phyloP scores from a whole-genome alignment of 2,329 filamentous ascomycete species.

The Alternaria tenuissima region DNA sequence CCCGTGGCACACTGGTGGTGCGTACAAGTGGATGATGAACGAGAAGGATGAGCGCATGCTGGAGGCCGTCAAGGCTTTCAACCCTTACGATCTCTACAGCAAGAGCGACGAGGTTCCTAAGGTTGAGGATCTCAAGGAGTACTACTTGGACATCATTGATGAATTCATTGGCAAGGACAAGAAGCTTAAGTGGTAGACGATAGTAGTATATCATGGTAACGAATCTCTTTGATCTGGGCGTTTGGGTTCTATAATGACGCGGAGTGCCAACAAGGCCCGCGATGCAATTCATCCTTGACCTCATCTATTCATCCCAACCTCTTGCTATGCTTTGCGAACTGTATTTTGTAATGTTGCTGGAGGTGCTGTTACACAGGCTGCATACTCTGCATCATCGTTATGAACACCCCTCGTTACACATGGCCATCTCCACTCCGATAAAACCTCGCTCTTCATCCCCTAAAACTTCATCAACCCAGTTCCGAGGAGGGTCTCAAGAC shows the following conservation, averaged over 20 bases:
- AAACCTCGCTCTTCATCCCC: not conserved
- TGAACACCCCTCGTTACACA: not conserved
- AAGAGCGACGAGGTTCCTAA: slow-evolving; percentile 85
- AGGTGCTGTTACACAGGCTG: not conserved
- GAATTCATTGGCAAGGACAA: slow-evolving; percentile 73
- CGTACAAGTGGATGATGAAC: slow-evolving; percentile 84
- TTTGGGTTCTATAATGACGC: slow-evolving; percentile 6
- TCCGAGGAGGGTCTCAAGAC: not conserved
- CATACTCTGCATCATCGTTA: not conserved
- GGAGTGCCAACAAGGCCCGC: slow-evolving; percentile 28
- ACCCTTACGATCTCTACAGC: slow-evolving; percentile 90
- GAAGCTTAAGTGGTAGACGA: slow-evolving; percentile 72
- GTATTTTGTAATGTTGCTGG: not conserved
- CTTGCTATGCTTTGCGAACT: not conserved
- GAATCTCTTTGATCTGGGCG: slow-evolving; percentile 10
- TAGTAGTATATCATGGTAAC: not conserved
- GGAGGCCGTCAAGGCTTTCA: slow-evolving; percentile 83
- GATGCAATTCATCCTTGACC: not conserved
- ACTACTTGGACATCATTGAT: slow-evolving; percentile 61
- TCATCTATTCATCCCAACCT: not conserved
- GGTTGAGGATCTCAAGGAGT: slow-evolving; percentile 76
- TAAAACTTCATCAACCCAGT: not conserved
- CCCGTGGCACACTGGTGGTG: slow-evolving; percentile 84
- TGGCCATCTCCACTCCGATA: not conserved
- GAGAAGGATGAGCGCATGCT: slow-evolving; percentile 82